Percentiles rank a stretch among this genome's conserved stretches.
These are phyloP conservation scores for Kodamaea sp. DNA, from an alignment of 1,139 yeast genomes.

Conservation along the genomic window DNA sequence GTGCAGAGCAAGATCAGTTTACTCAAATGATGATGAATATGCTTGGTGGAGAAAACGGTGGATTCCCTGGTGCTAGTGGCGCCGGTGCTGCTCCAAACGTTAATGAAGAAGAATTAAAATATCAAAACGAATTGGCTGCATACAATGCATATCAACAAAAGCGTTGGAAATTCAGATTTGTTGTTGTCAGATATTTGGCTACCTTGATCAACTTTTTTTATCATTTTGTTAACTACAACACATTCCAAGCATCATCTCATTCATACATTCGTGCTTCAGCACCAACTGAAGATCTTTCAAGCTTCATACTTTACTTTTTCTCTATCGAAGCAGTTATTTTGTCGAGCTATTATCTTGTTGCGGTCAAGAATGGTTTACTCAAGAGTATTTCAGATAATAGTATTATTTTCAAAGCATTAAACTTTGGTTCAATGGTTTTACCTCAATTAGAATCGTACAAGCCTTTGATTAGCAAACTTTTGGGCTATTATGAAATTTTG, in stretches of 20 bases:
- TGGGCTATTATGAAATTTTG: slow-evolving; percentile 38
- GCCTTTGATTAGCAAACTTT: slow-evolving; percentile 27
- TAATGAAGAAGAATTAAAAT: slow-evolving; percentile 24
- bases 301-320: slow-evolving; percentile 30
- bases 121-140: slow-evolving; percentile 28
- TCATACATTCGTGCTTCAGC: slow-evolving; percentile 24
- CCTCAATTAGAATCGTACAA: slow-evolving; percentile 33
- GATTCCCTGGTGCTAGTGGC: slow-evolving; percentile 10
- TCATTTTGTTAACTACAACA: slow-evolving; percentile 25
- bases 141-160: slow-evolving; percentile 35
- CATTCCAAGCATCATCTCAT: slow-evolving; percentile 32
- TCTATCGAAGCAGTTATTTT: slow-evolving; percentile 34
- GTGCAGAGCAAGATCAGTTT: slow-evolving; percentile 24
- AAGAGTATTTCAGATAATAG: slow-evolving; percentile 25
- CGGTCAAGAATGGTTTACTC: slow-evolving; percentile 25
- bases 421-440: slow-evolving; percentile 34
- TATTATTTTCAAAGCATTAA: slow-evolving; percentile 27
- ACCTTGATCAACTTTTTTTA: slow-evolving; percentile 33
- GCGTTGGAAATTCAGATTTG: slow-evolving; percentile 30
- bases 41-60: slow-evolving; percentile 10
- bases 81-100: slow-evolving; percentile 4
- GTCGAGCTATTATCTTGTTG: slow-evolving; percentile 32
- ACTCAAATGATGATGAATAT: slow-evolving; percentile 31
- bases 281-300: slow-evolving; percentile 14
- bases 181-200: slow-evolving; percentile 27